Evolutionary conservation across 495 filamentous ascomycete species (phyloP).

Genomic region (Geopyxis carbonaria): DNA sequence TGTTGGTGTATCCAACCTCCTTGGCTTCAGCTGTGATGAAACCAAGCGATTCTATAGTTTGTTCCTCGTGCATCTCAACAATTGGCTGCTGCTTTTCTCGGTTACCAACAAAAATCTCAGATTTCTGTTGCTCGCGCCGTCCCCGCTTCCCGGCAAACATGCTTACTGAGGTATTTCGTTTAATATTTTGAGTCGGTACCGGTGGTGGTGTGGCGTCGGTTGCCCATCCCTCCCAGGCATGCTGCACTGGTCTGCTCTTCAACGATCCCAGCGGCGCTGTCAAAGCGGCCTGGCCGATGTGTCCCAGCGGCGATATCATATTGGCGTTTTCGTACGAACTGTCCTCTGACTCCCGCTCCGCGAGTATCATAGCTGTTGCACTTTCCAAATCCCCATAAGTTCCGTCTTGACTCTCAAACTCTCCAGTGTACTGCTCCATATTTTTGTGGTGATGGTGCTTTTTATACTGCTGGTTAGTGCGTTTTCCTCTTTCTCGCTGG

Average conservation of each 20-base stretch:
- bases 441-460: not conserved
- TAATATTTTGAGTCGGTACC: not conserved
- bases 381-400: not conserved
- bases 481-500: too few relatives aligned
- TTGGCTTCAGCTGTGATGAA: too few relatives aligned
- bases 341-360: constrained; percentile 12
- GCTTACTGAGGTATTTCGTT: not conserved
- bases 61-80: not conserved
- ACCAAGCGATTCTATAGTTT: too few relatives aligned
- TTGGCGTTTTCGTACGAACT: constrained; percentile 10
- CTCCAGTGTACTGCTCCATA: too few relatives aligned
- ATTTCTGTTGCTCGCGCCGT: not conserved
- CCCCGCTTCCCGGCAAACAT: not conserved
- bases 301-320: constrained; percentile 5
- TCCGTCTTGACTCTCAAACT: too few relatives aligned
- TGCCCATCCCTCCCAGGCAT: constrained; percentile 6
- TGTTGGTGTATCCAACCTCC: too few relatives aligned
- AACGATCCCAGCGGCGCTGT: constrained; percentile 4
- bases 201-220: too few relatives aligned
- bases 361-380: constrained; percentile 3
- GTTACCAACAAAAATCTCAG: too few relatives aligned
- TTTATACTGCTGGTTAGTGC: too few relatives aligned
- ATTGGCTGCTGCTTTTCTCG: not conserved
- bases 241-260: constrained; percentile 4
- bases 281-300: constrained; percentile 9